Percentiles rank a stretch among this genome's conserved stretches.
Conservation (phyloP, 148 eudicot species). For the Amaranthus palmeri region DNA sequence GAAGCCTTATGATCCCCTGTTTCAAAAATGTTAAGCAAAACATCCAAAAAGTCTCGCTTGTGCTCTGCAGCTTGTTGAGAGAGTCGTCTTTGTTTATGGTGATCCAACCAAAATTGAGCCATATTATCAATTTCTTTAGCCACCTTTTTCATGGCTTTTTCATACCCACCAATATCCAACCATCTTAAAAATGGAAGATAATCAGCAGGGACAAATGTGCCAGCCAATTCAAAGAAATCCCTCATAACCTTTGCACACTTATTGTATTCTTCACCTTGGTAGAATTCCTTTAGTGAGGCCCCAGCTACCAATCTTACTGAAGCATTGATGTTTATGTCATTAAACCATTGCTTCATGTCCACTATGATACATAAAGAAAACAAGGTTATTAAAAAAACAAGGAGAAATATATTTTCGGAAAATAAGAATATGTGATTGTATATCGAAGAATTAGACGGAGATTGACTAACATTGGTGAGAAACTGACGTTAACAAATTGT, state of each 20-base stretch:
- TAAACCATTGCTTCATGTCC: constrained; percentile 41
- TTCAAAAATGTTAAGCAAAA: constrained; percentile 22
- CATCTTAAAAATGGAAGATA: constrained; percentile 24
- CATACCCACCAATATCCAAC: constrained; percentile 36
- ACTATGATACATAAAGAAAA: constrained; percentile 11
- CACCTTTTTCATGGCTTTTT: constrained; percentile 25
- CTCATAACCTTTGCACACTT: constrained; percentile 16
- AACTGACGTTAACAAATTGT: no score
- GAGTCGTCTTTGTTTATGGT: constrained; percentile 14
- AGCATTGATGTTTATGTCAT: constrained; percentile 30
- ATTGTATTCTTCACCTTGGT: constrained; percentile 12
- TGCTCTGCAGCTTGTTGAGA: not conserved
- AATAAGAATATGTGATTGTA: not conserved
- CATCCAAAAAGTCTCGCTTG: constrained; percentile 28
- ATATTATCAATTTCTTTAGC: constrained; percentile 22
- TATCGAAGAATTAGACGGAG: no score
- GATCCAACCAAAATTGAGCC: constrained; percentile 24
- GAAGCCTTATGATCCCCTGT: not conserved
- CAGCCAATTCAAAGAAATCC: constrained; percentile 23
- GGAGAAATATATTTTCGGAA: no score
- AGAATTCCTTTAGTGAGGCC: constrained; percentile 18
- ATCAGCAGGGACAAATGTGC: constrained; percentile 24
- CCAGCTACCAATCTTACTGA: constrained; percentile 33
- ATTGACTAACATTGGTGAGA: no score
- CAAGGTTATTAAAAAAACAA: constrained; percentile 2